Percentiles rank a stretch among this genome's conserved stretches.
phyloP scores from a whole-genome alignment of 169 alveolate genomes.

The Eimeria falciformis region DNA sequence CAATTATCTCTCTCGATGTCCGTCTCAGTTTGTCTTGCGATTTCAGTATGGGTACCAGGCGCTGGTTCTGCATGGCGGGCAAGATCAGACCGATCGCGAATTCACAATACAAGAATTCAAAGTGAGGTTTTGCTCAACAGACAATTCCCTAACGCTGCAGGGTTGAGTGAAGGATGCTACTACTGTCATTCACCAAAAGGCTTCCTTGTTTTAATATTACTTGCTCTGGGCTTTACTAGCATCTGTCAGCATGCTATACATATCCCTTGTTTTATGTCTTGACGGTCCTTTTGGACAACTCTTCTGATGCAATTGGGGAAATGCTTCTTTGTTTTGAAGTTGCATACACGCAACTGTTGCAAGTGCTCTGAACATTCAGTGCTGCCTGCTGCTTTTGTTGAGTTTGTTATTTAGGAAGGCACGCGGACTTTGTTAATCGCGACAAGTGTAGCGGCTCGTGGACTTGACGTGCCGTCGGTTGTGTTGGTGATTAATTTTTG shows the following conservation, averaged over 20 bases:
- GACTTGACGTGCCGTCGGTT: slow-evolving; percentile 97
- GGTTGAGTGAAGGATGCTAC: too few relatives aligned
- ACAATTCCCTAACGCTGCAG: too few relatives aligned
- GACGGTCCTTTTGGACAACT: not conserved
- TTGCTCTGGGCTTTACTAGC: too few relatives aligned
- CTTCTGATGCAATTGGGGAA: not conserved
- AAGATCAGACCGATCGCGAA: slow-evolving; percentile 98
- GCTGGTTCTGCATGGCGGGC: slow-evolving; percentile 97
- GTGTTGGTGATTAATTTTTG: slow-evolving; percentile 97
- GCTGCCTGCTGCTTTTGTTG: slow-evolving; percentile 19
- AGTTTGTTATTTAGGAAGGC: slow-evolving; percentile 75
- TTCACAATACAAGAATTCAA: slow-evolving; percentile 92
- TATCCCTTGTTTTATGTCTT: not conserved
- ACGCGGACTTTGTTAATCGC: slow-evolving; percentile 94
- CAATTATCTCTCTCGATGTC: too few relatives aligned
- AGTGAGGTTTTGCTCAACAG: slow-evolving; percentile 7
- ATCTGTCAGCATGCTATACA: too few relatives aligned
- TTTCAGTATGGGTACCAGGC: slow-evolving; percentile 92
- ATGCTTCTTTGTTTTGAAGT: not conserved
- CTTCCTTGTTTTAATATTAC: too few relatives aligned
- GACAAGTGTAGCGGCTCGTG: slow-evolving; percentile 99
- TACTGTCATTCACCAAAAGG: not conserved
- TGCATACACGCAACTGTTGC: not conserved
- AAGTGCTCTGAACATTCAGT: not conserved
- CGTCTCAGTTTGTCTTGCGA: slow-evolving; percentile 28